Conservation (phyloP, 768 basidiomycete genomes). For the Sporobolomyces roseus region DNA sequence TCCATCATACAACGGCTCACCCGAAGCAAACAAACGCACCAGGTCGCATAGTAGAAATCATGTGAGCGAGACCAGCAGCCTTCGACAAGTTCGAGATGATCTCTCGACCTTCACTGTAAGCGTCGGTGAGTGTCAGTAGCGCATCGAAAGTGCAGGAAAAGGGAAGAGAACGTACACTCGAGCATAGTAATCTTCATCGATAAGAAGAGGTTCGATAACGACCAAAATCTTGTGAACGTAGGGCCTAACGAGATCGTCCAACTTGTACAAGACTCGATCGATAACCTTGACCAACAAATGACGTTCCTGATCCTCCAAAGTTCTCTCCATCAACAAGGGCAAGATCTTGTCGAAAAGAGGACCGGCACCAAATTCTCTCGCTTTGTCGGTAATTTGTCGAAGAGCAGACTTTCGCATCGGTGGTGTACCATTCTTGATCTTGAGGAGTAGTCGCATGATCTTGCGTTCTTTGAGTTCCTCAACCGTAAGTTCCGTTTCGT, state of each 20-base stretch:
- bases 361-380: constrained; percentile 95
- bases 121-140: constrained; percentile 58
- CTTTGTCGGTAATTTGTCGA: constrained; percentile 97
- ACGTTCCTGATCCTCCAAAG: constrained; percentile 86
- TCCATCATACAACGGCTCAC: not conserved
- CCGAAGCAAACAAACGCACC: constrained; percentile 12
- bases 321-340: constrained; percentile 94
- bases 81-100: constrained; percentile 98
- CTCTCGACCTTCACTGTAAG: constrained; percentile 95
- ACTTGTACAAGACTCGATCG: constrained; percentile 95
- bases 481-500: constrained; percentile 83
- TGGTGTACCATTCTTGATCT: constrained; percentile 99
- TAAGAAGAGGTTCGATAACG: constrained; percentile 96
- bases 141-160: not conserved
- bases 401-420: constrained; percentile 97
- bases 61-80: constrained; percentile 96
- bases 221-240: constrained; percentile 99
- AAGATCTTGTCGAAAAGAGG: constrained; percentile 98
- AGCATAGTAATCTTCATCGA: constrained; percentile 78
- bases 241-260: constrained; percentile 96
- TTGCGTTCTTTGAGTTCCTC: constrained; percentile 99
- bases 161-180: constrained; percentile 31
- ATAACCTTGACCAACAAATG: constrained; percentile 98
- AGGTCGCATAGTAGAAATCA: constrained; percentile 99
- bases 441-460: constrained; percentile 94